Conservation (phyloP, 2,329 filamentous ascomycete species). For the Trichophyton schoenleinii region DNA sequence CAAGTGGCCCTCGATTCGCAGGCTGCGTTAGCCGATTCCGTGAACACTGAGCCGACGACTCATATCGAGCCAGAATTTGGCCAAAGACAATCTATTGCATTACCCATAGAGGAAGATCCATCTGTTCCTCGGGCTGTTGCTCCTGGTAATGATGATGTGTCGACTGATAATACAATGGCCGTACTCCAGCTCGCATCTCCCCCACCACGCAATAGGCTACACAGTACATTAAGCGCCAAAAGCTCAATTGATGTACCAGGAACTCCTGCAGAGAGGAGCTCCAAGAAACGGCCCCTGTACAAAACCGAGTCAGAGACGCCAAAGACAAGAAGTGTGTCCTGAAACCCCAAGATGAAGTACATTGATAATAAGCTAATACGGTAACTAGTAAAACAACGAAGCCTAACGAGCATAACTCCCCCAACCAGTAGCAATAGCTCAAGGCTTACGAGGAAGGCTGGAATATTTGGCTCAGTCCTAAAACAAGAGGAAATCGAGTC, state of each 20-base stretch:
- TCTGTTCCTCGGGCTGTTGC: neutral
- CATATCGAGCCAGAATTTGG: neutral
- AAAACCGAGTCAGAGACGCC: neutral
- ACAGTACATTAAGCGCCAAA: constrained; percentile 6
- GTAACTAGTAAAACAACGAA: neutral
- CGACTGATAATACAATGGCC: constrained; percentile 29
- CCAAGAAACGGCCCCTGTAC: neutral
- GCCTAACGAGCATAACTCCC: neutral
- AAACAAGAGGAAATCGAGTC: constrained; percentile 28
- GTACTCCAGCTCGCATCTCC: constrained; percentile 32
- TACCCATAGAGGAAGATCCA: neutral
- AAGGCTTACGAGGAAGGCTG: neutral
- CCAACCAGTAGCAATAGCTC: constrained; percentile 8
- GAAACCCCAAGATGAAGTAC: neutral
- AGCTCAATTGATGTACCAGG: neutral
- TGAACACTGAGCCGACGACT: neutral
- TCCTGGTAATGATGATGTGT: constrained; percentile 14
- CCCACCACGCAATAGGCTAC: constrained; percentile 14
- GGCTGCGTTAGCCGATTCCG: neutral
- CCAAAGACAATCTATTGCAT: neutral
- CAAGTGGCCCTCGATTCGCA: neutral
- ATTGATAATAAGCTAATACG: neutral
- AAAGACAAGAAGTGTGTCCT: neutral
- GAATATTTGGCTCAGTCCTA: neutral
- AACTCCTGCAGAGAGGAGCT: neutral